phyloP scores from a whole-genome alignment of 139 green algal species.

The Spirogloea muscicola region DNA sequence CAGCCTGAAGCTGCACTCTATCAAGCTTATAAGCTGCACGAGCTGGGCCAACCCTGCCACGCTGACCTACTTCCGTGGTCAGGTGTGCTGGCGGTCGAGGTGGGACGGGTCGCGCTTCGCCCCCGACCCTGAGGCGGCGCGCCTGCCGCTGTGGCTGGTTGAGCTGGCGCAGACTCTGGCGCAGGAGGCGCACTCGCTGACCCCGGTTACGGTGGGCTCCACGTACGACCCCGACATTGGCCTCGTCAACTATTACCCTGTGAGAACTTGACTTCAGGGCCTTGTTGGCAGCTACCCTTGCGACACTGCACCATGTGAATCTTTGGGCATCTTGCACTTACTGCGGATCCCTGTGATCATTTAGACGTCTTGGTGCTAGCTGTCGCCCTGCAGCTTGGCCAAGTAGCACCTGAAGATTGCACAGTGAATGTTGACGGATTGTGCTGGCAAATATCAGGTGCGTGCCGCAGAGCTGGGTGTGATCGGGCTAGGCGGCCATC shows the following conservation, averaged over 20 bases:
- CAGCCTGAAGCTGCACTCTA: too few species aligned
- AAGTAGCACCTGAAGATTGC: too few species aligned
- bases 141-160: neutral
- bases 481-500: constrained; percentile 32
- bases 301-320: too few species aligned
- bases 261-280: constrained; percentile 23
- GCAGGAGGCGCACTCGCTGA: too few species aligned
- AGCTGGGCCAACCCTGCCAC: neutral
- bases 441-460: constrained; percentile 5
- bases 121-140: neutral
- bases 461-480: constrained; percentile 16
- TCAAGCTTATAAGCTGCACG: neutral
- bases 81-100: constrained; percentile 22
- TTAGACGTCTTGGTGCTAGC: too few species aligned
- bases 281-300: too few species aligned
- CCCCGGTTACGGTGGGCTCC: too few species aligned
- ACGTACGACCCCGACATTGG: constrained; percentile 18
- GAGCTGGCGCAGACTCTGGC: constrained; percentile 3
- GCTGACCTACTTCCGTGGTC: neutral
- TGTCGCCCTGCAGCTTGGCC: too few species aligned
- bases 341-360: too few species aligned
- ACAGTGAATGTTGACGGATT: too few species aligned
- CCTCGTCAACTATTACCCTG: constrained; percentile 32
- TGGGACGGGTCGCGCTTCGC: constrained; percentile 13
- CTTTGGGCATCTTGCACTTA: too few species aligned